A percentile compares a stretch with the other conserved stretches of the same genome.
Conservation (phyloP, 2,329 filamentous ascomycete genomes). For the Beauveria caledonica region DNA sequence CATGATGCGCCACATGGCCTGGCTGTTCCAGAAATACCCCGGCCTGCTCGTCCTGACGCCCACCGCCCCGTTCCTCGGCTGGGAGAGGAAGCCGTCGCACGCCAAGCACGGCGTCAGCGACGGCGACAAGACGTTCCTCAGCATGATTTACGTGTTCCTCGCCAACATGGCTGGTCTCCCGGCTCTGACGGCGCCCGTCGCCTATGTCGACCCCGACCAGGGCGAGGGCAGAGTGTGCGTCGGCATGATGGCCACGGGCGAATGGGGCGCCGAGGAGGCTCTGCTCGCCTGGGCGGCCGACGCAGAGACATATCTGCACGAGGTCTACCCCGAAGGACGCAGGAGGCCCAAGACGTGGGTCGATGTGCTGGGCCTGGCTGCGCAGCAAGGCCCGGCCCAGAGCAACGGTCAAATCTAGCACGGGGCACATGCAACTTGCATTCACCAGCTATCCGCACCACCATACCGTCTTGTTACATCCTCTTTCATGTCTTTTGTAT, state of each 20-base stretch:
- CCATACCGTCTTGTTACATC: background rate
- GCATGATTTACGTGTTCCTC: constrained; percentile 80
- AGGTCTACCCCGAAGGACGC: constrained; percentile 39
- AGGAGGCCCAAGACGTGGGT: constrained; percentile 47
- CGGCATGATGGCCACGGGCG: constrained; percentile 54
- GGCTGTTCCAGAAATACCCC: constrained; percentile 61
- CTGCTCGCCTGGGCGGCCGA: constrained; percentile 53
- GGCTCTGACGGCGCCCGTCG: constrained; percentile 65
- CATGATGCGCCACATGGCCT: constrained; percentile 70
- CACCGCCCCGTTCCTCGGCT: constrained; percentile 67
- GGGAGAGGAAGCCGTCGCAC: constrained; percentile 53
- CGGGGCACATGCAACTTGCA: background rate
- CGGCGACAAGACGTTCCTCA: constrained; percentile 61
- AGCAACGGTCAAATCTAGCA: background rate
- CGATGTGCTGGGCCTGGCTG: constrained; percentile 38
- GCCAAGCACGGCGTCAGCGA: constrained; percentile 66
- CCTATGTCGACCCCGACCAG: constrained; percentile 53
- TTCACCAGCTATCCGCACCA: background rate
- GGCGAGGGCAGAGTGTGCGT: constrained; percentile 53
- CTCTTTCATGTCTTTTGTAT: background rate
- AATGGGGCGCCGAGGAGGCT: constrained; percentile 60
- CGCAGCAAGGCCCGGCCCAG: background rate
- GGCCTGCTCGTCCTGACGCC: constrained; percentile 74
- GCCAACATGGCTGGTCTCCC: constrained; percentile 78
- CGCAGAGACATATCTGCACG: constrained; percentile 47